Evolutionary conservation across 2,329 filamentous ascomycete species (phyloP).

Genomic region (Paraphoma sp.): DNA sequence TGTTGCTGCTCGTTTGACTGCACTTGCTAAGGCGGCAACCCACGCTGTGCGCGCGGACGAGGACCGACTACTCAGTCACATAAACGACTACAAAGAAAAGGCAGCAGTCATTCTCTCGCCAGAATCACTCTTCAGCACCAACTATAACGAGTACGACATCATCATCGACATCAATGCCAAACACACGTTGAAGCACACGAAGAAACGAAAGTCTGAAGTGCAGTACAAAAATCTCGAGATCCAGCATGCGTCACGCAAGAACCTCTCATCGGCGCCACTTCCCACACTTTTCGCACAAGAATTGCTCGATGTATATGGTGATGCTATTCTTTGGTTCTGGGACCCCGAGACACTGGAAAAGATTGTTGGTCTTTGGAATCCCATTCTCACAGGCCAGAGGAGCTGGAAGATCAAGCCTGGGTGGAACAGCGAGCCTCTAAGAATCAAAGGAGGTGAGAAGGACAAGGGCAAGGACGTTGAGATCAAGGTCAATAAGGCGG

Average conservation of each 20-base stretch:
- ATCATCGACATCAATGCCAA: conserved; percentile 73
- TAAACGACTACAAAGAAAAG: conserved; percentile 11
- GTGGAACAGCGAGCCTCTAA: conserved; percentile 68
- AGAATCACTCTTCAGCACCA: conserved; percentile 72
- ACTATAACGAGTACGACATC: conserved; percentile 82
- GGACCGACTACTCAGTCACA: conserved; percentile 52
- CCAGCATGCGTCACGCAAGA: conserved; percentile 42
- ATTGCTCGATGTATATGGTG: conserved; percentile 70
- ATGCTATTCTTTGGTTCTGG: conserved; percentile 80
- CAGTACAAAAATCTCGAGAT: conserved; percentile 83
- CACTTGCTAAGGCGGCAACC: conserved; percentile 76
- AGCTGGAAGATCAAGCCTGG: conserved; percentile 74
- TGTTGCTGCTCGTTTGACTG: conserved; percentile 81
- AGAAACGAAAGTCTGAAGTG: conserved; percentile 46
- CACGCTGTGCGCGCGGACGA: conserved; percentile 58
- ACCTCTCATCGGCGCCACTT: conserved; percentile 62
- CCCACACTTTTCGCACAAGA: conserved; percentile 70
- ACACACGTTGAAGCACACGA: conserved; percentile 45
- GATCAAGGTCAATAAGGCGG: conserved; percentile 70
- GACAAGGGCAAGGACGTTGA: conserved; percentile 53
- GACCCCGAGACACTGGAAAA: conserved; percentile 64
- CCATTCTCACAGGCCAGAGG: conserved; percentile 57
- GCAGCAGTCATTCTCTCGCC: conserved; percentile 45
- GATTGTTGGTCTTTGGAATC: conserved; percentile 72
- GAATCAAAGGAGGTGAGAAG: conserved; percentile 29